These are phyloP conservation scores for Leccinum olivaceopallidum DNA, from an alignment of 768 basidiomycete species.

Conservation along the genomic window DNA sequence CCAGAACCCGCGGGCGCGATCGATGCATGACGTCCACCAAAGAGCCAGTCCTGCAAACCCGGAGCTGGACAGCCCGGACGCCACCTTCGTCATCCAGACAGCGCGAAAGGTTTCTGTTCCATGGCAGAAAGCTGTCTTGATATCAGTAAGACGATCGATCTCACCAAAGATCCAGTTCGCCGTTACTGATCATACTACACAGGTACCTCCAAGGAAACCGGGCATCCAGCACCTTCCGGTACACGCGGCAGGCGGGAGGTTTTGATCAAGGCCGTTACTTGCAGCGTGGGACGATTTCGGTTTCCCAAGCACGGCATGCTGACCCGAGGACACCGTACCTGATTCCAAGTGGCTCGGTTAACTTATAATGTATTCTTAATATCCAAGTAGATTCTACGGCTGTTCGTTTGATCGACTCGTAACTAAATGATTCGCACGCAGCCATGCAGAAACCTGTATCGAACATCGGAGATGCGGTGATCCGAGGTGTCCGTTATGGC, in stretches of 20 bases:
- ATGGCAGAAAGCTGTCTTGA: conserved; percentile 22
- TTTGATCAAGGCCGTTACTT: conserved; percentile 10
- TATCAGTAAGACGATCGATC: conserved; percentile 18
- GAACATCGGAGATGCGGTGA: not conserved
- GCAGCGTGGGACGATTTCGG: conserved; percentile 15
- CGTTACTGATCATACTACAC: conserved; percentile 9
- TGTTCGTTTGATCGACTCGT: conserved; percentile 4
- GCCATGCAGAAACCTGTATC: not conserved
- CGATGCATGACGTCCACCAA: conserved; percentile 16
- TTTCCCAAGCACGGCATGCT: conserved; percentile 7
- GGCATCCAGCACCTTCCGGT: conserved; percentile 8
- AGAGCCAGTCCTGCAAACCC: conserved; percentile 4
- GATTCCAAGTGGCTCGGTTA: conserved; percentile 2
- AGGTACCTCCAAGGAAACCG: conserved; percentile 29
- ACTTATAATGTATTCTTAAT: conserved; percentile 4
- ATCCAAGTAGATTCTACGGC: not conserved
- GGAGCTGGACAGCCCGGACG: conserved; percentile 10
- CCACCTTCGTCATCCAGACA: conserved; percentile 25
- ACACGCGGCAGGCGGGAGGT: conserved; percentile 23
- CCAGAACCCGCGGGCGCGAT: conserved; percentile 19
- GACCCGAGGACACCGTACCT: not conserved
- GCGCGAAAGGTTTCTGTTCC: conserved; percentile 22
- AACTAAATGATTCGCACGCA: conserved; percentile 4
- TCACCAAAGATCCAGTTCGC: not conserved
- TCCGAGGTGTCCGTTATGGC: not conserved